Conservation (phyloP, 2,329 filamentous ascomycete genomes). For the Coniochaeta pulveracea region DNA sequence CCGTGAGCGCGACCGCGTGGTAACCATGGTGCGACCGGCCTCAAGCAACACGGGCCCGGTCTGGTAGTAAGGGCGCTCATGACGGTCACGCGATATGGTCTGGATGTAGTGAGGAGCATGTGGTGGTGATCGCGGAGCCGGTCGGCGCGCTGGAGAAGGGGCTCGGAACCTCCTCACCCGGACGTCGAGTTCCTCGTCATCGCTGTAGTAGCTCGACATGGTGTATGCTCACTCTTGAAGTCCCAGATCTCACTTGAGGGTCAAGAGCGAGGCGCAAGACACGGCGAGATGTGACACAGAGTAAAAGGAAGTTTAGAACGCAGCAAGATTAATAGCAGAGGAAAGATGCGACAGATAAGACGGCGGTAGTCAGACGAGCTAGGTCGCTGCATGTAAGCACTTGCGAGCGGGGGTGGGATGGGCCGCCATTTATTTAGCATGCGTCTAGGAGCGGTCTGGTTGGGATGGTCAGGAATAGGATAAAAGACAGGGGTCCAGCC, state of each 20-base stretch:
- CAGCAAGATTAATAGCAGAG: too few relatives aligned
- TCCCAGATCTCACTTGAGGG: constrained; percentile 3
- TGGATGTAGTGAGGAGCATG: constrained; percentile 32
- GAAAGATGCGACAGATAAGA: too few relatives aligned
- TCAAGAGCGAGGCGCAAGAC: not conserved
- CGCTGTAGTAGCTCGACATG: constrained; percentile 22
- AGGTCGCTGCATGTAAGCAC: too few relatives aligned
- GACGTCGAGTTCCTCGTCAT: constrained; percentile 43
- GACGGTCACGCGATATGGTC: constrained; percentile 10
- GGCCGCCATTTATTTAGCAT: too few relatives aligned
- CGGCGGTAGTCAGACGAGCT: too few relatives aligned
- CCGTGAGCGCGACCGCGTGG: constrained; percentile 27
- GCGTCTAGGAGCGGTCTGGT: too few relatives aligned
- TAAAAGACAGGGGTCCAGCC: too few relatives aligned
- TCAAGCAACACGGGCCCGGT: constrained; percentile 27
- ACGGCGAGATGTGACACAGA: too few relatives aligned
- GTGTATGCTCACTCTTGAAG: too few relatives aligned
- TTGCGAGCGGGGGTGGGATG: too few relatives aligned
- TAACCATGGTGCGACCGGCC: constrained; percentile 34
- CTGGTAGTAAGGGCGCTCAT: constrained; percentile 27
- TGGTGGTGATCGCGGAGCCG: constrained; percentile 8
- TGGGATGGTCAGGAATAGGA: too few relatives aligned
- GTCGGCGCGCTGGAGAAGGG: constrained; percentile 15
- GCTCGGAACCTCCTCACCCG: constrained; percentile 25
- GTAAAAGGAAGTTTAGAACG: too few relatives aligned